Evolutionary conservation across 2,329 filamentous ascomycete genomes (phyloP).

Genomic region (Nigrograna mackinnonii): DNA sequence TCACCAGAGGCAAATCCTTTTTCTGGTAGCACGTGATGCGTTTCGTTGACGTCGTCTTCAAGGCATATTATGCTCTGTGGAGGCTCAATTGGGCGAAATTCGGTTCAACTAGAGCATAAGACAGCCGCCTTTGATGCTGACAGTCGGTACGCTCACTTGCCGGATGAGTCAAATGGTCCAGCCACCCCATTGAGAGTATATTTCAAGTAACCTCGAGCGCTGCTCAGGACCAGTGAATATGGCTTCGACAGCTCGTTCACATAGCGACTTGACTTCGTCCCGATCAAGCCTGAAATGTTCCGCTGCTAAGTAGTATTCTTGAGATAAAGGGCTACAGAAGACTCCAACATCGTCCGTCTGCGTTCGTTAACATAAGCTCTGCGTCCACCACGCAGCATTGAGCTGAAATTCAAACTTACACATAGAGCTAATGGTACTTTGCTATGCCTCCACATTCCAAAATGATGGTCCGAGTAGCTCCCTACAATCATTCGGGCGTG

Average conservation of each 20-base stretch:
- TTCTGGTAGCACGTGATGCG: too few species aligned
- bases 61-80: too few species aligned
- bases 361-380: neutral
- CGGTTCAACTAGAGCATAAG: too few species aligned
- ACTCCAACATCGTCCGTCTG: slow-evolving; percentile 85
- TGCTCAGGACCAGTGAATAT: slow-evolving; percentile 71
- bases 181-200: slow-evolving; percentile 22
- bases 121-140: too few species aligned
- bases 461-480: slow-evolving; percentile 71
- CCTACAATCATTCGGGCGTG: slow-evolving; percentile 72
- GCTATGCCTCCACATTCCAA: slow-evolving; percentile 69
- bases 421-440: slow-evolving; percentile 64
- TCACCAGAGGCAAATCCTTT: too few species aligned
- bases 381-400: too few species aligned
- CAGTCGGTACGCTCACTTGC: too few species aligned
- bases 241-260: slow-evolving; percentile 62
- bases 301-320: slow-evolving; percentile 76
- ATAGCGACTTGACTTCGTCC: slow-evolving; percentile 56
- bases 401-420: slow-evolving; percentile 58
- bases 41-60: too few species aligned
- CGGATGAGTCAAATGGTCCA: neutral
- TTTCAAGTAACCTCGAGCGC: slow-evolving; percentile 54
- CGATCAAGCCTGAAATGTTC: slow-evolving; percentile 66
- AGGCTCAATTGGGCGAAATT: too few species aligned
- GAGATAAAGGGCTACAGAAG: slow-evolving; percentile 74